Percentiles rank a stretch among this genome's conserved stretches.
Conservation (phyloP, 176 grass and related monocot species). For the Oryza nivara region DNA sequence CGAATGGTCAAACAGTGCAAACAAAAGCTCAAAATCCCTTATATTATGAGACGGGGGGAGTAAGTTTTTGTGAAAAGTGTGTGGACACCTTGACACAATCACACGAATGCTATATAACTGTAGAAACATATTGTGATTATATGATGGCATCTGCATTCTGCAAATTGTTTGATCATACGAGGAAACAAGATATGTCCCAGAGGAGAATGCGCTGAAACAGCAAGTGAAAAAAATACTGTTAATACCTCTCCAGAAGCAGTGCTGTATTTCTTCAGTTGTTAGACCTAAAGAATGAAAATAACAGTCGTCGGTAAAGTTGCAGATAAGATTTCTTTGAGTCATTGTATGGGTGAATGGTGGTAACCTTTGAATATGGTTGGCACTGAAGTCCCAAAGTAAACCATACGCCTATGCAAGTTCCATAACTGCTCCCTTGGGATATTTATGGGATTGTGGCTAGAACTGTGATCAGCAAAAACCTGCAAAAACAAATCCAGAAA, state of each 20-base stretch:
- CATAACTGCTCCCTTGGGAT: slow-evolving; percentile 72
- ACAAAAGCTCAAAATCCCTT: no score
- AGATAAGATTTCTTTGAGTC: slow-evolving; percentile 34
- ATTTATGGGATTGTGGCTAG: slow-evolving; percentile 69
- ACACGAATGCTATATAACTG: slow-evolving; percentile 9
- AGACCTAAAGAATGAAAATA: slow-evolving; percentile 67
- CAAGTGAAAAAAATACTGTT: slow-evolving; percentile 20
- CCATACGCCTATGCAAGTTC: slow-evolving; percentile 73
- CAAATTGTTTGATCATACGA: slow-evolving; percentile 21
- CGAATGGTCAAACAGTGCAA: no score
- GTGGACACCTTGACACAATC: not conserved
- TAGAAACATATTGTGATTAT: slow-evolving; percentile 6
- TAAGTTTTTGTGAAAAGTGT: not conserved
- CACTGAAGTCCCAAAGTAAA: slow-evolving; percentile 88
- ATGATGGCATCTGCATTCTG: slow-evolving; percentile 35
- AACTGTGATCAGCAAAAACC: slow-evolving; percentile 94
- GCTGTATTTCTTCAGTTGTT: slow-evolving; percentile 85
- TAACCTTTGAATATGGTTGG: slow-evolving; percentile 85
- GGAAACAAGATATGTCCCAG: slow-evolving; percentile 5
- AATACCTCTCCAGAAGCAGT: slow-evolving; percentile 98
- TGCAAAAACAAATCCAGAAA: slow-evolving; percentile 46
- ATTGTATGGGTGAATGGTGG: slow-evolving; percentile 24
- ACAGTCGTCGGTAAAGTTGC: slow-evolving; percentile 33
- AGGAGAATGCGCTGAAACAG: slow-evolving; percentile 20
- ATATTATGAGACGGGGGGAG: no score